These are phyloP conservation scores for Fusarium mundagurra DNA, from an alignment of 2,329 filamentous ascomycete genomes.

Conservation along the genomic window DNA sequence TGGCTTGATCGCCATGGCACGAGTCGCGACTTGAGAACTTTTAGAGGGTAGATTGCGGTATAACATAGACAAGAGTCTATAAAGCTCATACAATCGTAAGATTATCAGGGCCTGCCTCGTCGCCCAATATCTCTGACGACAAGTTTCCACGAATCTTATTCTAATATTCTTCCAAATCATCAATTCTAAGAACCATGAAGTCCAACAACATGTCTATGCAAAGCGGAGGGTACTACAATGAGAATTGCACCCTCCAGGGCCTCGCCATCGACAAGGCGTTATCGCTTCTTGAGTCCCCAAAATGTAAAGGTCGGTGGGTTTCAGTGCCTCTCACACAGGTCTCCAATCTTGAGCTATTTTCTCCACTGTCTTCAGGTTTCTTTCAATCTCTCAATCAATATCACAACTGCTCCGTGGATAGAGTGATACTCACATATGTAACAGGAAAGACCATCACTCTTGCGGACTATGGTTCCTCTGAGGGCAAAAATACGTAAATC, in stretches of 20 bases:
- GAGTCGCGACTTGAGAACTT: too few relatives aligned
- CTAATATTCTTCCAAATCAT: too few relatives aligned
- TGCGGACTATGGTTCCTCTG: background rate
- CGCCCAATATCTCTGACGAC: background rate
- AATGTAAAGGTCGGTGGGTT: fast-evolving
- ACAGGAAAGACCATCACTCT: background rate
- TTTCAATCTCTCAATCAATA: fast-evolving
- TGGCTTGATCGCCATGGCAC: background rate
- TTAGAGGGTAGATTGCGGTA: too few relatives aligned
- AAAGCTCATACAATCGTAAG: background rate
- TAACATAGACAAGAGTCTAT: background rate
- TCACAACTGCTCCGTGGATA: fast-evolving
- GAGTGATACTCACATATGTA: background rate
- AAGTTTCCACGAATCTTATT: background rate
- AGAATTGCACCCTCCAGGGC: background rate
- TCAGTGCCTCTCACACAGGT: background rate
- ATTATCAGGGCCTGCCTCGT: background rate
- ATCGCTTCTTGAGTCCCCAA: background rate
- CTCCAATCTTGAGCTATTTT: background rate
- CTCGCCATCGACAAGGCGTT: background rate
- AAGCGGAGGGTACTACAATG: background rate
- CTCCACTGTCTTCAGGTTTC: fast-evolving
- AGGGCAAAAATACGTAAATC: background rate
- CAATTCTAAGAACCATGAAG: too few relatives aligned
- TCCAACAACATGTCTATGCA: background rate